These are phyloP conservation scores for Castanea crenata DNA, from an alignment of 306 rosid species.

Conservation along the genomic window DNA sequence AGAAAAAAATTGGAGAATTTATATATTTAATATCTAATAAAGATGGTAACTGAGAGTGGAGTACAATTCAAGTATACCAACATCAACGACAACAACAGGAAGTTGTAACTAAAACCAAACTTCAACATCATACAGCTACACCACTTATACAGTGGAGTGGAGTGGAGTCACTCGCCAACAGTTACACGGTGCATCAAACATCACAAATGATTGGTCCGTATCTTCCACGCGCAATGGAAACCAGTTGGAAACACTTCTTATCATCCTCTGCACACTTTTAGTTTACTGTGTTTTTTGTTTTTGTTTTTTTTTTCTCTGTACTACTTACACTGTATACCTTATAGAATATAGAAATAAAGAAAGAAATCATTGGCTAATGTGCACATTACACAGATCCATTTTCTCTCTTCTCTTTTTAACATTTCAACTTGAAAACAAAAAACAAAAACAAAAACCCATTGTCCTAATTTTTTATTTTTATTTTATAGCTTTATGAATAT, in stretches of 20 bases:
- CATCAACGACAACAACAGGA: not conserved
- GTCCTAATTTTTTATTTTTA: constrained; percentile 1
- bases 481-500: no score
- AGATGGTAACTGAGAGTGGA: no score
- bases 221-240: constrained; percentile 1
- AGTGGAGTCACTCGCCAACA: constrained; percentile 28
- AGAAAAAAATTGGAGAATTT: no score
- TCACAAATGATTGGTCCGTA: not conserved
- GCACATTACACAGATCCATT: constrained; percentile 35
- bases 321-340: not conserved
- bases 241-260: no score
- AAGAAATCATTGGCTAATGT: constrained; percentile 33
- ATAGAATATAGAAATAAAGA: not conserved
- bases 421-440: constrained; percentile 55
- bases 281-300: not conserved
- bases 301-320: not conserved
- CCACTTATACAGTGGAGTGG: constrained; percentile 12
- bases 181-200: not conserved
- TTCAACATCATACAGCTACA: constrained; percentile 47
- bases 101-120: not conserved
- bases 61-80: not conserved
- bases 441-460: constrained; percentile 26
- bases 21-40: no score
- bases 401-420: constrained; percentile 28
- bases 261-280: no score